These are phyloP conservation scores for Pascua sp. DNA, from an alignment of 1,284 basidiomycete genomes.

Conservation along the genomic window DNA sequence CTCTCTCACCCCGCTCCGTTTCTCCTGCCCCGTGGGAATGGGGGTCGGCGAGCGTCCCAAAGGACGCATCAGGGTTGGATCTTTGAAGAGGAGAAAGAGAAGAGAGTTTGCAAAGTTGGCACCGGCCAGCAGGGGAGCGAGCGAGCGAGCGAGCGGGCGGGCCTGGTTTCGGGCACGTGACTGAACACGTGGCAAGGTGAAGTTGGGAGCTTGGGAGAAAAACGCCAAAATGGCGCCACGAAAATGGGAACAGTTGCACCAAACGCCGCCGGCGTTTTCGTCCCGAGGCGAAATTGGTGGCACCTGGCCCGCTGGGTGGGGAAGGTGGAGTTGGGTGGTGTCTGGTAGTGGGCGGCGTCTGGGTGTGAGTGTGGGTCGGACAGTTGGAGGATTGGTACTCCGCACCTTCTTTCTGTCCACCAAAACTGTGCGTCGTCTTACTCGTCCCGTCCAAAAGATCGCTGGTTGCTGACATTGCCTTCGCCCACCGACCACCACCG, in stretches of 20 bases:
- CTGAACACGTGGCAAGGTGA: not conserved
- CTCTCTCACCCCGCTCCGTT: conserved; percentile 22
- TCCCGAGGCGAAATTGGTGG: not conserved
- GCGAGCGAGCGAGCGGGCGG: too few relatives aligned
- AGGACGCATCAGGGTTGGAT: conserved; percentile 18
- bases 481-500: too few relatives aligned
- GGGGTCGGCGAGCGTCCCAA: conserved; percentile 16
- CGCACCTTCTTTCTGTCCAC: too few relatives aligned
- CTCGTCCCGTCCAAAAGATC: too few relatives aligned
- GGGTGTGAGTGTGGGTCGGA: too few relatives aligned
- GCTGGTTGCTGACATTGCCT: too few relatives aligned
- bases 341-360: not conserved
- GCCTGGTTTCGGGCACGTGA: too few relatives aligned
- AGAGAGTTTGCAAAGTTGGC: not conserved
- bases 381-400: too few relatives aligned
- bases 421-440: too few relatives aligned
- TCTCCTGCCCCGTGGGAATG: conserved; percentile 13
- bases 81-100: not conserved
- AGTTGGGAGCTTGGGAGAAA: conserved; percentile 2
- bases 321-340: not conserved
- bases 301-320: not conserved
- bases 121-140: too few relatives aligned
- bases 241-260: not conserved
- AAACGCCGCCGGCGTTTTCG: not conserved
- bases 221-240: not conserved